Base-by-base conservation (phyloP, 257 asterid genomes). In the Solanum piurae region DNA sequence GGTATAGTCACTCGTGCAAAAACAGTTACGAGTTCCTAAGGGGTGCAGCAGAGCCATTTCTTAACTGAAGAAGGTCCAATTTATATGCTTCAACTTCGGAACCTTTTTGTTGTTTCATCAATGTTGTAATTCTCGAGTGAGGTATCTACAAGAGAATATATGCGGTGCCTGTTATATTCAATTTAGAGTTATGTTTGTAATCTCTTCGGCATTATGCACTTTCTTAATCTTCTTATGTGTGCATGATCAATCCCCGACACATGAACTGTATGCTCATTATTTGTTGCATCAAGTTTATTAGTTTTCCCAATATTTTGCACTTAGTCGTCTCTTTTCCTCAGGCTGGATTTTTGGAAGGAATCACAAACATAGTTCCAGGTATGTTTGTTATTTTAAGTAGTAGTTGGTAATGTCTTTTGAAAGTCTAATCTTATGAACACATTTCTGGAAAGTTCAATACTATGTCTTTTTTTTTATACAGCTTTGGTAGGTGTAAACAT, bases 271-370 rank as follows among this genome's bases (percentile, higher is more conserved):
- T 42, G 23, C 64, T 14, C 85, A 80, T 80, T 29, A 46, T 46
- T 10, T 79, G 9, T 5, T 44, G 85, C 40, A 80, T 80, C 85
- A 46, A 16, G 29, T 9, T 79, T 9, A 16, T 27, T 80, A 16
- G 27, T 46, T 46, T 74, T 46, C 5, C 42, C 16, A 80, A 46
- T 27, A 29, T 9, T 80, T 29, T 80, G 85, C 37, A 31, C 42
- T 82, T 12, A 38, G 34, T 69, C 2, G 2, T 36, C 77, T 40
- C 14, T 21, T 66, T 44, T 91, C 83, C 76, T 36, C 95, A 95
- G 99, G 99, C 99, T 86, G 98, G 98, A 71, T 96, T 96, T 91
- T 92, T 96, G 87, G 98, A 96, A 25, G 98, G 98, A 87, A 91
- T 96, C 87, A 92, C 96, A 73, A 93, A 93, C 86, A 88, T 95